Evolutionary conservation across 2,329 filamentous ascomycete genomes (phyloP).

Genomic region (Hypoxylon sp.): DNA sequence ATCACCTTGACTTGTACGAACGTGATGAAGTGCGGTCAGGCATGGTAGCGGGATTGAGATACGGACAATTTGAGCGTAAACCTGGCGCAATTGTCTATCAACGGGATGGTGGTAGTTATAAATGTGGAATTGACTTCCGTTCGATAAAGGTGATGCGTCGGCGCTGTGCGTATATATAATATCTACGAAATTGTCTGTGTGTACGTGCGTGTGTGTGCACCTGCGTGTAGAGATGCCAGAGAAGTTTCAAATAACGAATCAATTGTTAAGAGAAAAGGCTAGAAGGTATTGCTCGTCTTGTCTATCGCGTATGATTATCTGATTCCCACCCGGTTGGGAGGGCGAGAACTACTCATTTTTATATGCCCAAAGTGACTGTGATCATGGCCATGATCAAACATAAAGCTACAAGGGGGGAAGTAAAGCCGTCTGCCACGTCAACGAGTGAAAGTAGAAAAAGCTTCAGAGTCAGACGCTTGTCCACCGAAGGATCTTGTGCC

Average conservation of each 20-base stretch:
- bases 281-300: slow-evolving; percentile 5
- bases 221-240: slow-evolving; percentile 3
- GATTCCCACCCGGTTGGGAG: neutral
- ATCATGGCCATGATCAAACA: slow-evolving; percentile 31
- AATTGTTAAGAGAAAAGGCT: slow-evolving; percentile 1
- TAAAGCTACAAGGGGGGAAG: slow-evolving; percentile 13
- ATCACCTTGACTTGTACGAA: slow-evolving; percentile 31
- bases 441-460: slow-evolving; percentile 41
- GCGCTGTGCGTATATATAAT: slow-evolving; percentile 1
- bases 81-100: slow-evolving; percentile 9
- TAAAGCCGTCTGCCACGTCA: slow-evolving; percentile 33
- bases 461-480: slow-evolving; percentile 28
- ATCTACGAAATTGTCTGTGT: slow-evolving; percentile 5
- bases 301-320: neutral
- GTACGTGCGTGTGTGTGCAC: neutral
- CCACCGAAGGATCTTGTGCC: slow-evolving; percentile 14
- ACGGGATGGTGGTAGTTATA: neutral
- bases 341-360: slow-evolving; percentile 13
- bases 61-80: neutral
- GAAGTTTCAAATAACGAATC: neutral
- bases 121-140: neutral
- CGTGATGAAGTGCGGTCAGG: slow-evolving; percentile 10
- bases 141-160: neutral
- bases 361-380: slow-evolving; percentile 19
- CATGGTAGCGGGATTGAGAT: slow-evolving; percentile 10